Percentiles rank a stretch among this genome's conserved stretches.
These are phyloP conservation scores for Ceratocystis variospora DNA, from an alignment of 2,329 filamentous ascomycete genomes.

Conservation along the genomic window DNA sequence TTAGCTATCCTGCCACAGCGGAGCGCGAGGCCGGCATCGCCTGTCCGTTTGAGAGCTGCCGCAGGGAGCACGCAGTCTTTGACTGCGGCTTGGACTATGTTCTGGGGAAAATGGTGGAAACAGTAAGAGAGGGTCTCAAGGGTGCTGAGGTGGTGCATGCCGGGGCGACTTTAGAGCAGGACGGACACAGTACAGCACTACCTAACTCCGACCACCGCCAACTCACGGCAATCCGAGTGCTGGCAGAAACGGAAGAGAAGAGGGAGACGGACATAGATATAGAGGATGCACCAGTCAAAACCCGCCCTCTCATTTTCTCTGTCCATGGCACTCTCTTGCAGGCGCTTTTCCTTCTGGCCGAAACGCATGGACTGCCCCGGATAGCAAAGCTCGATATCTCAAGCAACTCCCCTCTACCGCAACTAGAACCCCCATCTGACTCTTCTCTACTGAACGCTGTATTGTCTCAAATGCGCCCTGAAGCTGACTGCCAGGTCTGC, in stretches of 20 bases:
- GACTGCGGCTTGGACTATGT: conserved; percentile 70
- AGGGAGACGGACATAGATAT: too few relatives aligned
- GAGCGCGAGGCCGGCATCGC: conserved; percentile 54
- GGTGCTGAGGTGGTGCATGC: conserved; percentile 25
- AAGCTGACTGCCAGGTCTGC: conserved; percentile 82
- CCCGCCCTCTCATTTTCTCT: neutral
- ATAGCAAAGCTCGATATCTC: neutral
- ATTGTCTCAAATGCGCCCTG: conserved; percentile 47
- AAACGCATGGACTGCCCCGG: conserved; percentile 1
- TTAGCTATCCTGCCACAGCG: conserved; percentile 61
- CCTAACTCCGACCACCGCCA: neutral
- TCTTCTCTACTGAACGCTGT: conserved; percentile 35
- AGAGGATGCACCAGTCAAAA: neutral
- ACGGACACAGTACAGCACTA: neutral
- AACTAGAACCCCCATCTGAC: neutral
- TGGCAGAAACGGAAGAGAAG: neutral
- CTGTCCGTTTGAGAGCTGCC: conserved; percentile 59
- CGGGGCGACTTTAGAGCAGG: neutral
- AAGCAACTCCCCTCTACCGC: neutral
- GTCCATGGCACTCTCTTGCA: conserved; percentile 7
- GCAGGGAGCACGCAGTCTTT: conserved; percentile 55
- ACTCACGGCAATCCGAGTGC: neutral
- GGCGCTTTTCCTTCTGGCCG: conserved; percentile 7
- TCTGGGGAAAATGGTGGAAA: conserved; percentile 54
- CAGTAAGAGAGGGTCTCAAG: conserved; percentile 41